Evolutionary conservation across 2,329 filamentous ascomycete species (phyloP).

Genomic region (Chrysosporium keratinophilum): DNA sequence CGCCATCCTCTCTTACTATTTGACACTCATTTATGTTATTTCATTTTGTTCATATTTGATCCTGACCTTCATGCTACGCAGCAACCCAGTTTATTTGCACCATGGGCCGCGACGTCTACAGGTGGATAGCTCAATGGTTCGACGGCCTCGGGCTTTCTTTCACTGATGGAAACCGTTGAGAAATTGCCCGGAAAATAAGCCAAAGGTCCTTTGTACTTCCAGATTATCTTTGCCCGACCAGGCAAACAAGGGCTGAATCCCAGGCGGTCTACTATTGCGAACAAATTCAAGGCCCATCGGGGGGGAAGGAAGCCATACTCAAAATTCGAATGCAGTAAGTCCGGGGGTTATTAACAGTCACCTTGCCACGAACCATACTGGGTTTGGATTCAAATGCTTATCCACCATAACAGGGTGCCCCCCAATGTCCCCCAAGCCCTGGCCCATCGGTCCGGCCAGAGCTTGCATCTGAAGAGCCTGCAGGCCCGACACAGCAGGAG

Average conservation of each 20-base stretch:
- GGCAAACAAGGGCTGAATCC: background rate
- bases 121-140: background rate
- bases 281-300: background rate
- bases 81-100: too few species aligned
- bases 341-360: background rate
- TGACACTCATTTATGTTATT: too few species aligned
- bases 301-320: constrained; percentile 9
- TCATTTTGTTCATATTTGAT: too few species aligned
- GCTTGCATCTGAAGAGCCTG: background rate
- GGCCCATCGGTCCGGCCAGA: background rate
- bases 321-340: constrained; percentile 13
- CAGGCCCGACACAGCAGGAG: background rate
- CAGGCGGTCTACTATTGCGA: constrained; percentile 10
- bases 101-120: background rate
- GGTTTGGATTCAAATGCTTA: background rate
- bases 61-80: too few species aligned
- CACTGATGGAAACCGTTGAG: background rate
- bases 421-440: background rate
- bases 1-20: too few species aligned
- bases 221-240: background rate
- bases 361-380: background rate
- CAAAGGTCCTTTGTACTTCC: background rate
- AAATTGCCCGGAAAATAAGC: background rate
- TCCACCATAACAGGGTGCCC: background rate
- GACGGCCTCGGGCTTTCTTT: background rate